Percentiles rank a stretch among this genome's conserved stretches.
These are phyloP conservation scores for Fusarium liriodendri DNA, from an alignment of 2,329 filamentous ascomycete species.

Conservation along the genomic window DNA sequence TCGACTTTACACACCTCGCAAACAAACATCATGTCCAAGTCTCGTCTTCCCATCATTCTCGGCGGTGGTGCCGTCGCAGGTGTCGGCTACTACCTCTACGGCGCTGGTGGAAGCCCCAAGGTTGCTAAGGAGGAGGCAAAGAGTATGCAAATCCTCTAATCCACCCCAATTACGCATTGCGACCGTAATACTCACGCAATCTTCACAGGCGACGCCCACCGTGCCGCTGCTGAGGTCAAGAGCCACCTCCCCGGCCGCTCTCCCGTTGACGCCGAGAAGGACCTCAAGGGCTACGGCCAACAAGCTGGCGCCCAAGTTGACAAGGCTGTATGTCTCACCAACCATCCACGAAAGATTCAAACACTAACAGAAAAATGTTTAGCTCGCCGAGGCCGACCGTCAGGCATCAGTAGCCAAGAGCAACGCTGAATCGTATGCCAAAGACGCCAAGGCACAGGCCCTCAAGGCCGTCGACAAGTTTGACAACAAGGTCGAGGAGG, in stretches of 20 bases:
- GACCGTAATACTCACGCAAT: conserved; percentile 23
- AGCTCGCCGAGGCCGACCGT: conserved; percentile 68
- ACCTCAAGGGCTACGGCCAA: conserved; percentile 61
- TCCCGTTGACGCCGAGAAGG: conserved; percentile 70
- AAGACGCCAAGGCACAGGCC: conserved; percentile 72
- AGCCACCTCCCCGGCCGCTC: conserved; percentile 71
- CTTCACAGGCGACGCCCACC: conserved; percentile 77
- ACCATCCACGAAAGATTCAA: neutral
- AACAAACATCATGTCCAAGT: conserved; percentile 52
- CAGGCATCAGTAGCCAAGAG: conserved; percentile 72
- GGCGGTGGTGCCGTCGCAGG: conserved; percentile 74
- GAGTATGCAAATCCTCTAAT: conserved; percentile 64
- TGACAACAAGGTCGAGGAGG: conserved; percentile 83
- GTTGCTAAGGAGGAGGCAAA: conserved; percentile 88
- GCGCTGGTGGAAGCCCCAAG: conserved; percentile 82
- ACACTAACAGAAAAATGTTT: neutral
- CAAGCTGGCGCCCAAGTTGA: conserved; percentile 75
- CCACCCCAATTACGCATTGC: neutral
- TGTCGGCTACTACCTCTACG: conserved; percentile 91
- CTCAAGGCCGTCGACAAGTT: conserved; percentile 83
- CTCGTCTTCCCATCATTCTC: conserved; percentile 61
- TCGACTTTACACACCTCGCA: neutral
- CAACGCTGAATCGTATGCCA: conserved; percentile 68
- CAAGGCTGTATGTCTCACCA: conserved; percentile 67
- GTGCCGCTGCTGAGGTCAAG: conserved; percentile 74